Conservation (phyloP, 2,329 filamentous ascomycete species). For the Coniochaeta prunicola region DNA sequence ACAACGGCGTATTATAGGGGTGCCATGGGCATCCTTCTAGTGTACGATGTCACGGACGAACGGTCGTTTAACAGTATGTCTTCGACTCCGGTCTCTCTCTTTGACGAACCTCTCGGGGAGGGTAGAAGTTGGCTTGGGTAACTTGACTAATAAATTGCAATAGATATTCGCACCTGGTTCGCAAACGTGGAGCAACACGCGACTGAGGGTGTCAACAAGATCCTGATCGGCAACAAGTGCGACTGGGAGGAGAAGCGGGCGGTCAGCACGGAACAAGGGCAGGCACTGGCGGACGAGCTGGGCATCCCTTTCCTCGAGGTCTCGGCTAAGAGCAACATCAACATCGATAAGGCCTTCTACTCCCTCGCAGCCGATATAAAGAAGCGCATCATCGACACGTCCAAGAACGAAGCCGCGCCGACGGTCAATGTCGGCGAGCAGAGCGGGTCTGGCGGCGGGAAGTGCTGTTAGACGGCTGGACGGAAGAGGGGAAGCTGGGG, state of each 20-base stretch:
- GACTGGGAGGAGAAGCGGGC: slow-evolving; percentile 99
- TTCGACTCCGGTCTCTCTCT: slow-evolving; percentile 7
- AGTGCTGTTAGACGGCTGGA: slow-evolving; percentile 59
- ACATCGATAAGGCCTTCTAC: slow-evolving; percentile 98
- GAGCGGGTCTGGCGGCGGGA: slow-evolving; percentile 45
- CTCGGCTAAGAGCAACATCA: slow-evolving; percentile 98
- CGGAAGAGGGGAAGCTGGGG: not conserved
- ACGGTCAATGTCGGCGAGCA: slow-evolving; percentile 64
- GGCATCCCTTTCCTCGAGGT: slow-evolving; percentile 98
- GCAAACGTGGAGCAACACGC: slow-evolving; percentile 98
- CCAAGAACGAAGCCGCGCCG: slow-evolving; percentile 62
- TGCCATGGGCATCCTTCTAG: slow-evolving; percentile 94
- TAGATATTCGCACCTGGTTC: slow-evolving; percentile 99
- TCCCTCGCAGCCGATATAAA: slow-evolving; percentile 94
- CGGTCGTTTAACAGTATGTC: slow-evolving; percentile 85
- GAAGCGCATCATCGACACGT: slow-evolving; percentile 91
- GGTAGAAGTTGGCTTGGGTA: no score
- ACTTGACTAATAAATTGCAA: no score
- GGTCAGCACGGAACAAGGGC: slow-evolving; percentile 86
- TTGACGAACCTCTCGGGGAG: no score
- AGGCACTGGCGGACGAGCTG: slow-evolving; percentile 88
- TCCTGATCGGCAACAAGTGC: slow-evolving; percentile 99
- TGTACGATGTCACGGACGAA: slow-evolving; percentile 98
- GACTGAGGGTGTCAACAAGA: slow-evolving; percentile 98
- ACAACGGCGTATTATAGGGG: slow-evolving; percentile 98